These are phyloP conservation scores for Aspergillus felis DNA, from an alignment of 2,329 filamentous ascomycete species.

Conservation along the genomic window DNA sequence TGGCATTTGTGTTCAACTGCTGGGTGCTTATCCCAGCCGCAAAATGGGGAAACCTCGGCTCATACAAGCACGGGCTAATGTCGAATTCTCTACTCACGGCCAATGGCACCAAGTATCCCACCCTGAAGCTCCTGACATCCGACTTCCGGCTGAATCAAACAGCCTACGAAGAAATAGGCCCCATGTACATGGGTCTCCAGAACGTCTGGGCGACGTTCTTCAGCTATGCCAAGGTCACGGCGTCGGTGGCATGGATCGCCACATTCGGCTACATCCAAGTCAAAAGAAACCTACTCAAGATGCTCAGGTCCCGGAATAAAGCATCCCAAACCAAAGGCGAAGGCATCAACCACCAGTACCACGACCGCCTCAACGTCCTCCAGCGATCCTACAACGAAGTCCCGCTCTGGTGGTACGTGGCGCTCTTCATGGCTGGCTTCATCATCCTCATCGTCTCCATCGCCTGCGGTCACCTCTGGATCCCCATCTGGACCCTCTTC, in stretches of 20 bases:
- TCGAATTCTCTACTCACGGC: slow-evolving; percentile 53
- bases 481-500: slow-evolving; percentile 59
- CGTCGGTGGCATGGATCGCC: slow-evolving; percentile 56
- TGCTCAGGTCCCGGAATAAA: slow-evolving; percentile 36
- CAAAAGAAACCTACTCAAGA: slow-evolving; percentile 43
- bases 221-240: slow-evolving; percentile 57
- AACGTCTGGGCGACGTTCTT: slow-evolving; percentile 59
- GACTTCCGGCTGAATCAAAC: slow-evolving; percentile 49
- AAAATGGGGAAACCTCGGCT: slow-evolving; percentile 54
- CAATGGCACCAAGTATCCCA: slow-evolving; percentile 48
- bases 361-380: slow-evolving; percentile 57
- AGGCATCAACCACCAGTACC: slow-evolving; percentile 53
- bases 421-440: slow-evolving; percentile 49
- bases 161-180: slow-evolving; percentile 46
- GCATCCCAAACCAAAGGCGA: slow-evolving; percentile 23
- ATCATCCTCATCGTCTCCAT: slow-evolving; percentile 51
- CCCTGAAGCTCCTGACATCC: slow-evolving; percentile 40
- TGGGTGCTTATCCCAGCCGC: slow-evolving; percentile 58
- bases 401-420: slow-evolving; percentile 56
- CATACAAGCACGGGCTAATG: slow-evolving; percentile 54
- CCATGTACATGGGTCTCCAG: slow-evolving; percentile 56
- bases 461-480: slow-evolving; percentile 51
- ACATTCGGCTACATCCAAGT: slow-evolving; percentile 54
- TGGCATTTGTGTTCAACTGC: slow-evolving; percentile 53
- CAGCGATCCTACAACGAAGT: slow-evolving; percentile 57